These are phyloP conservation scores for Boletus sp. DNA, from an alignment of 1,284 basidiomycete species.

Conservation along the genomic window DNA sequence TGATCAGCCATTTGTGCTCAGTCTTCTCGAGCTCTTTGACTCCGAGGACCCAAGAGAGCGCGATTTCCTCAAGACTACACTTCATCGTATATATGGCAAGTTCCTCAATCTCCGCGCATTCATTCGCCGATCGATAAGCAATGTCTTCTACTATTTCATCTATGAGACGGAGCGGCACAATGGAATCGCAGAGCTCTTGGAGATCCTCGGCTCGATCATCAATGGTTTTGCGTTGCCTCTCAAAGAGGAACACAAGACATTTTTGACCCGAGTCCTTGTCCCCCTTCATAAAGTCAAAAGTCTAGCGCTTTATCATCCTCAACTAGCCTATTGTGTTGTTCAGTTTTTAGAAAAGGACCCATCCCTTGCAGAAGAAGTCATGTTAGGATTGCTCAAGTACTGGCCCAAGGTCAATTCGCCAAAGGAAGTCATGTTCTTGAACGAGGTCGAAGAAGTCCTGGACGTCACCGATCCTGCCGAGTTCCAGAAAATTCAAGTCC, in stretches of 20 bases:
- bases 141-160: constrained; percentile 98
- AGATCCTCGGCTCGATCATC: constrained; percentile 99
- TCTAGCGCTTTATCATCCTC: constrained; percentile 95
- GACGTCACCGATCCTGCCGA: constrained; percentile 97
- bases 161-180: constrained; percentile 99
- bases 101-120: constrained; percentile 98
- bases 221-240: constrained; percentile 98
- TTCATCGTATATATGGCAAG: constrained; percentile 99
- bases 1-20: constrained; percentile 94
- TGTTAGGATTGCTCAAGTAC: constrained; percentile 90
- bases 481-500: constrained; percentile 94
- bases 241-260: constrained; percentile 99
- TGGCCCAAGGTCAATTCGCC: constrained; percentile 99
- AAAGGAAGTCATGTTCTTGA: constrained; percentile 99
- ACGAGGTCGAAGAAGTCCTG: constrained; percentile 98
- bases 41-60: constrained; percentile 98
- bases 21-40: constrained; percentile 97
- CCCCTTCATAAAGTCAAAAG: constrained; percentile 98
- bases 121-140: constrained; percentile 98
- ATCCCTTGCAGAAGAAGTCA: constrained; percentile 89
- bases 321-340: constrained; percentile 97
- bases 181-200: constrained; percentile 96
- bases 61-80: constrained; percentile 98
- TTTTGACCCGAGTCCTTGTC: constrained; percentile 93
- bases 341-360: constrained; percentile 99